Evolutionary conservation across 192 early-diverging fungal species (phyloP), one percentile per base, ranked within the genome.

Genomic region (Entomortierella beljakovae): DNA sequence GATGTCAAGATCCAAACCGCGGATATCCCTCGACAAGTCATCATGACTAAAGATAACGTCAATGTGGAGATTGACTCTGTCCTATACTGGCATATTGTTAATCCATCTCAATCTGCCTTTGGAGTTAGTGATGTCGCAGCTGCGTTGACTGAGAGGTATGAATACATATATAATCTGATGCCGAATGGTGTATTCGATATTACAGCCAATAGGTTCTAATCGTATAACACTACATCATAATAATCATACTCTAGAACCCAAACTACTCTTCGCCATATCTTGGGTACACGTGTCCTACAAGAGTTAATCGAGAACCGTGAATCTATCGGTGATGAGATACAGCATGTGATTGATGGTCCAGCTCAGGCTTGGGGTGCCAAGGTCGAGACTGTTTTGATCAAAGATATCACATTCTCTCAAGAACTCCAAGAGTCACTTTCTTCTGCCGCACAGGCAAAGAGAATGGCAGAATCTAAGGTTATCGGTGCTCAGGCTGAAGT

Each of bases 31-130:
- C 58, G 75, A 25, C 92, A 96, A 74, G 77, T 85, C 10, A 92
- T 97, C 61, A 92, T 95, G 82, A 95, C 94, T 38, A 94, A 97
- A 75, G 95, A 97, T 83, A 98, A 98, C 69, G 93, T 96, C 57
- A 91, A 86, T 29, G 88, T 96, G 31, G 72, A 74, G 6, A 96
- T 98, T 60, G 95, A 96, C 76, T 89, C 91, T 10, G 94, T 98
- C 0, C 81, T 98, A 0, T 97, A 92, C 66, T 97, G 94, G 94
- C 88, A 95, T 55, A 74, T 93, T 46, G 82, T 88, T 23, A 92
- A 95, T 57, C 94, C 94, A 7, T 96, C 93, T 37, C 85, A 92
- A 62, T 89, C 94, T 8, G 84, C 85, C 20, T 98, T 90, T 82
- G 88, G 92, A n/a, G 94, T 98, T 11, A 84, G 85, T 18, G 68